Evolutionary conservation across 2,329 filamentous ascomycete genomes (phyloP).

Genomic region (Colletotrichum navitas): DNA sequence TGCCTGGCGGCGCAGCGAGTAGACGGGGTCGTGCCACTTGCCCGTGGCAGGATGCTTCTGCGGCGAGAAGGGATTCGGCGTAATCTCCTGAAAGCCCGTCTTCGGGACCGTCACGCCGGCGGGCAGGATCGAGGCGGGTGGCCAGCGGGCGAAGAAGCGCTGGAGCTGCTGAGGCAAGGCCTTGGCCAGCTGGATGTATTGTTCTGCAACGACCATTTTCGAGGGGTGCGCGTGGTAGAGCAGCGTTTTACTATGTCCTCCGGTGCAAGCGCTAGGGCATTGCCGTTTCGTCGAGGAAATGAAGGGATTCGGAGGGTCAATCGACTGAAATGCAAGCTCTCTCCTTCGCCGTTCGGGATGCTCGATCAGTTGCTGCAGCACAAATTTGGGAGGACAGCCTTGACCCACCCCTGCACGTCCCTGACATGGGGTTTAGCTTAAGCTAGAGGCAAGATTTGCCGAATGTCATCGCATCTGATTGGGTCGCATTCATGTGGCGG

Average conservation of each 20-base stretch:
- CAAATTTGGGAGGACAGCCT: constrained; percentile 40
- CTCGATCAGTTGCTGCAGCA: constrained; percentile 21
- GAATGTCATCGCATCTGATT: constrained; percentile 19
- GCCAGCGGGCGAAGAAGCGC: constrained; percentile 91
- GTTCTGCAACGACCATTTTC: constrained; percentile 39
- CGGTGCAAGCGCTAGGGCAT: not conserved
- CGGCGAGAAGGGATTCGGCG: constrained; percentile 84
- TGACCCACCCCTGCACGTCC: constrained; percentile 37
- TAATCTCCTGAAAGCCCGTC: constrained; percentile 67
- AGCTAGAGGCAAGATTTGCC: constrained; percentile 29
- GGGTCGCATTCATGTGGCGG: constrained; percentile 11
- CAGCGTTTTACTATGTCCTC: constrained; percentile 21
- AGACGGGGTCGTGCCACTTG: constrained; percentile 85
- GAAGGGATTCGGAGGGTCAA: not conserved
- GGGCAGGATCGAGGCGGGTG: constrained; percentile 74
- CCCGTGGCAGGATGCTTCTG: constrained; percentile 83
- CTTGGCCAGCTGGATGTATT: constrained; percentile 72
- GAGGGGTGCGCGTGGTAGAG: not conserved
- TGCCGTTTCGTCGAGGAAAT: constrained; percentile 15
- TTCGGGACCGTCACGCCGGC: constrained; percentile 56
- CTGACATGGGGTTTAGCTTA: constrained; percentile 25
- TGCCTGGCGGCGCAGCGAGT: constrained; percentile 88
- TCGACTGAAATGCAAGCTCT: constrained; percentile 14
- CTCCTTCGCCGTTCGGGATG: constrained; percentile 12
- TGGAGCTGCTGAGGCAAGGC: constrained; percentile 82